These are phyloP conservation scores for Ceratobasidium sp. DNA, from an alignment of 1,284 basidiomycete species.

Conservation along the genomic window DNA sequence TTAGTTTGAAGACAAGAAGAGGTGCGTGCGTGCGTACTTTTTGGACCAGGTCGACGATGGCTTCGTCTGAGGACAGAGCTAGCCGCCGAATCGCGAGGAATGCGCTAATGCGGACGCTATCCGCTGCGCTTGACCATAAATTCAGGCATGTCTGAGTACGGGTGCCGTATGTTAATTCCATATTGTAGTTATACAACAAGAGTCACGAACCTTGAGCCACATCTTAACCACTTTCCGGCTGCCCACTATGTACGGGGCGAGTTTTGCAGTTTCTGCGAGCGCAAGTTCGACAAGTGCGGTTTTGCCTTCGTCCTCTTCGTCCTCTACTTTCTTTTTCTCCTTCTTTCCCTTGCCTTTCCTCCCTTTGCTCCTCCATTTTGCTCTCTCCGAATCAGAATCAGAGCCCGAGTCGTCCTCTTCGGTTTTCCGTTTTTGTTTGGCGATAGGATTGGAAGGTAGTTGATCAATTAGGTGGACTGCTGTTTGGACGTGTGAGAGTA, in stretches of 20 bases:
- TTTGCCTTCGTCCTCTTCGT: conserved; percentile 21
- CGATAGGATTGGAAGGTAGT: conserved; percentile 55
- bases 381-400: conserved; percentile 47
- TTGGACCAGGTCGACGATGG: conserved; percentile 85
- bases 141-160: conserved; percentile 75
- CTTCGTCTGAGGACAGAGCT: conserved; percentile 81
- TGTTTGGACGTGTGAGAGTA: conserved; percentile 91
- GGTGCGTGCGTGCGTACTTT: conserved; percentile 66
- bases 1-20: conserved; percentile 1
- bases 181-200: not conserved
- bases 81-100: conserved; percentile 89
- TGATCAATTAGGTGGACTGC: conserved; percentile 82
- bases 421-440: conserved; percentile 26
- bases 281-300: conserved; percentile 67
- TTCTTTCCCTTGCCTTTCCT: conserved; percentile 48
- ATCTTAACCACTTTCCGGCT: conserved; percentile 85
- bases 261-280: conserved; percentile 82
- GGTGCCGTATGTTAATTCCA: conserved; percentile 20
- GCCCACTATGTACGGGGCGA: conserved; percentile 85
- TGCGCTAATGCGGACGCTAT: conserved; percentile 86
- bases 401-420: conserved; percentile 53
- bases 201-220: conserved; percentile 77
- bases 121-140: conserved; percentile 84
- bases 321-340: conserved; percentile 50
- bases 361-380: conserved; percentile 28